A percentile compares a stretch with the other conserved stretches of the same genome.
Conservation (phyloP, 345 rosid genomes). For the Citrus cavaleriei region DNA sequence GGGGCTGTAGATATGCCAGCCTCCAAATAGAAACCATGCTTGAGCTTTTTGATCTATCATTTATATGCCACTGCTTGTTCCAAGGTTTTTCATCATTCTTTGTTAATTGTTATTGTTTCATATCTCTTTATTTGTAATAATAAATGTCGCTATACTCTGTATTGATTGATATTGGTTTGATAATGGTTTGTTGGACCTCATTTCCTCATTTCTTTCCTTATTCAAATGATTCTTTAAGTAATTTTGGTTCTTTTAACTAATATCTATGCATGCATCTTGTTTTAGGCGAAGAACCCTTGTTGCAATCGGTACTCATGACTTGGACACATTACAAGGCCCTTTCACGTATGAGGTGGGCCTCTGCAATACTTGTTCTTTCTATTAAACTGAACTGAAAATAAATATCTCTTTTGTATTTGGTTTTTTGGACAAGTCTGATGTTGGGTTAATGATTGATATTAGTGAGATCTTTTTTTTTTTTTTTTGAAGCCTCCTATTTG, state of each 20-base stretch:
- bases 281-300: conserved; percentile 80
- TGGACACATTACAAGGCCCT: conserved; percentile 84
- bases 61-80: background rate
- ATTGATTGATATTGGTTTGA: background rate
- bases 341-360: conserved; percentile 84
- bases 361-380: conserved; percentile 1
- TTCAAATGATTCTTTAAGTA: background rate
- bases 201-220: background rate
- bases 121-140: too few relatives aligned
- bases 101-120: background rate
- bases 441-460: background rate
- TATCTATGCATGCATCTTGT: conserved; percentile 9
- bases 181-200: background rate
- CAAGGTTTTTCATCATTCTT: background rate
- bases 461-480: background rate
- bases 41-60: background rate
- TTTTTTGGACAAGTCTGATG: background rate
- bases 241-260: background rate
- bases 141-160: background rate
- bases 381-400: background rate
- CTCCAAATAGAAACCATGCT: background rate
- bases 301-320: conserved; percentile 97
- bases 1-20: background rate
- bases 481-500: background rate
- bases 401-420: background rate